phyloP scores from a whole-genome alignment of 441 rosid species.

The Bruguiera hainesii region DNA sequence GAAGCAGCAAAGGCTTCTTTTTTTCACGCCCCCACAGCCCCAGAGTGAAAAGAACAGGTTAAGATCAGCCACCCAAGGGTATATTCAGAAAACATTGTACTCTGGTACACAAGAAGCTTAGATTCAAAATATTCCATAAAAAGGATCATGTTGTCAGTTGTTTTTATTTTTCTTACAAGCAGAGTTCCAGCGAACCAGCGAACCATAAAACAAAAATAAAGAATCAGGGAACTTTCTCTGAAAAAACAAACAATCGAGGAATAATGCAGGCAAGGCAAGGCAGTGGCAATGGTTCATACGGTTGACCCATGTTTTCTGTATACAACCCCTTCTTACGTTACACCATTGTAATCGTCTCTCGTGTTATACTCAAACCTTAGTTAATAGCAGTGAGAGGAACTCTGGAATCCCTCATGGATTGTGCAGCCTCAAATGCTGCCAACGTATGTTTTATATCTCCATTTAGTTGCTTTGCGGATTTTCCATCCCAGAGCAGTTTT shows the following conservation, averaged over 20 bases:
- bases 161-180: too few species aligned
- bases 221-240: conserved; percentile 12
- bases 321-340: conserved; percentile 17
- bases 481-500: conserved; percentile 67
- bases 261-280: conserved; percentile 3
- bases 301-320: conserved; percentile 24
- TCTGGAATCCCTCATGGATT: conserved; percentile 69
- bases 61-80: too few species aligned
- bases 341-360: conserved; percentile 12
- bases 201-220: neutral
- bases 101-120: too few species aligned
- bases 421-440: conserved; percentile 59
- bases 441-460: conserved; percentile 68
- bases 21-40: too few species aligned
- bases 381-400: conserved; percentile 81
- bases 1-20: too few species aligned
- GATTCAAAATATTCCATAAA: too few species aligned
- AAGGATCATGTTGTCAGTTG: too few species aligned
- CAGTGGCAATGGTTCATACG: neutral
- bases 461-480: conserved; percentile 53
- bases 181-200: neutral
- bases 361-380: neutral
- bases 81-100: too few species aligned
- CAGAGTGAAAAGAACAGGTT: too few species aligned
- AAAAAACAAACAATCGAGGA: conserved; percentile 29